phyloP scores from a whole-genome alignment of 2,329 filamentous ascomycete genomes.

The Ophiostoma ips region DNA sequence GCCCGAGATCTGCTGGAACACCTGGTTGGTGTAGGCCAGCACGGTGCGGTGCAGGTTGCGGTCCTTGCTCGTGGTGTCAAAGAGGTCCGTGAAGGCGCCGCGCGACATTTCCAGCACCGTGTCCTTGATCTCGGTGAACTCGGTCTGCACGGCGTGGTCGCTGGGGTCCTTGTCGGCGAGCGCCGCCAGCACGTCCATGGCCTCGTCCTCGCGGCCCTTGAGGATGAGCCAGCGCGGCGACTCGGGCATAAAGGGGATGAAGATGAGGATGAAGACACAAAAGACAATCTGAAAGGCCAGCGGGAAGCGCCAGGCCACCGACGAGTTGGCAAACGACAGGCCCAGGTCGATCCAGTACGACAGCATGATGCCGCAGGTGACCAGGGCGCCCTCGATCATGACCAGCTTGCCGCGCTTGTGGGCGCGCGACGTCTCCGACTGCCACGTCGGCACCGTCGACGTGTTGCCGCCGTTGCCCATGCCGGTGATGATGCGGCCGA shows the following conservation, averaged over 20 bases:
- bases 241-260: conserved; percentile 40
- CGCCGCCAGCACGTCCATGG: conserved; percentile 28
- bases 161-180: conserved; percentile 28
- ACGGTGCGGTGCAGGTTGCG: conserved; percentile 15
- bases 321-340: conserved; percentile 36
- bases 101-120: conserved; percentile 46
- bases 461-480: conserved; percentile 29
- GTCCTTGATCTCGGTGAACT: conserved; percentile 39
- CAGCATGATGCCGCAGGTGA: conserved; percentile 42
- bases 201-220: conserved; percentile 30
- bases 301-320: conserved; percentile 46
- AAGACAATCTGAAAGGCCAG: conserved; percentile 45
- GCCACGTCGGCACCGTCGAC: conserved; percentile 43
- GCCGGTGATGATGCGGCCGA: conserved; percentile 31
- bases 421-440: conserved; percentile 42
- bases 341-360: conserved; percentile 49
- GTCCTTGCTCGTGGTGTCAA: conserved; percentile 12
- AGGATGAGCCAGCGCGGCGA: conserved; percentile 32
- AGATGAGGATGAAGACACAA: conserved; percentile 40
- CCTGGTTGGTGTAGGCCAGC: conserved; percentile 14
- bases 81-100: conserved; percentile 13
- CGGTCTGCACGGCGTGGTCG: conserved; percentile 38
- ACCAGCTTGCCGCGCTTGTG: conserved; percentile 46
- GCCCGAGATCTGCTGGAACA: conserved; percentile 30
- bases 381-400: conserved; percentile 45